Base-by-base conservation (phyloP, 768 basidiomycete species). In the Leucocoprinus leucothites region DNA sequence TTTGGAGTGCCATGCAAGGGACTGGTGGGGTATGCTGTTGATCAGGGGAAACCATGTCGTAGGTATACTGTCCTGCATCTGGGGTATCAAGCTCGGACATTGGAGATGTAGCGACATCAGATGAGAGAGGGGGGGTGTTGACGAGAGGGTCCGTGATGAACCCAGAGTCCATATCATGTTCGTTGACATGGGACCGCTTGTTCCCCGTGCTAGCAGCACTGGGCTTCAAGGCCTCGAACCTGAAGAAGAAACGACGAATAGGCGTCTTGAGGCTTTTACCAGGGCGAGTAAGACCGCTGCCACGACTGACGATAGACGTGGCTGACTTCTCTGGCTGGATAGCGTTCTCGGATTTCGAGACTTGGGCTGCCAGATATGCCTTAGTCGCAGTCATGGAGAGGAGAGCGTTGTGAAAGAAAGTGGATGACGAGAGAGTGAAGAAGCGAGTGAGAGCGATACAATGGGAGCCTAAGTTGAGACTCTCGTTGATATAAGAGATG, bases 1-100 rank as follows among this genome's bases (percentile, higher is more conserved):
- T 82, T 63, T 87, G 84, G 11, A 89, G 69, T 0, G 86, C 82
- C 38, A 87, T 68, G 51, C 79, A 70, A 44, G 25, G 53, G 26
- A 9, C 36, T 31, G 22, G 13, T 5, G 18, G 36, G 31, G 42
- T 55, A 34, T 28, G 31, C 16, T 42, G 50, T 13, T 42, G 51
- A 14, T 21, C 13, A 1, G 40, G 47, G 9, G 48, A 45, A 8
- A 19, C 19, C 19, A 16, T 46, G 35, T 21, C 34, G 3, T 46
- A 36, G 28, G 45, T 18, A 28, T 14, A 9, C 9, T 31, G 51
- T 19, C n/a, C 42, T 13, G 42, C 5, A 1, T 31, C 38, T 13
- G 48, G 58, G 34, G 53, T 51, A 41, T 38, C 36, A 9, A 40
- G 18, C 14, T 38, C 52, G 31, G 51, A 22, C 21, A 14, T 35